phyloP scores from a whole-genome alignment of 1,284 basidiomycete genomes.

The Ceratobasidium papillatum region DNA sequence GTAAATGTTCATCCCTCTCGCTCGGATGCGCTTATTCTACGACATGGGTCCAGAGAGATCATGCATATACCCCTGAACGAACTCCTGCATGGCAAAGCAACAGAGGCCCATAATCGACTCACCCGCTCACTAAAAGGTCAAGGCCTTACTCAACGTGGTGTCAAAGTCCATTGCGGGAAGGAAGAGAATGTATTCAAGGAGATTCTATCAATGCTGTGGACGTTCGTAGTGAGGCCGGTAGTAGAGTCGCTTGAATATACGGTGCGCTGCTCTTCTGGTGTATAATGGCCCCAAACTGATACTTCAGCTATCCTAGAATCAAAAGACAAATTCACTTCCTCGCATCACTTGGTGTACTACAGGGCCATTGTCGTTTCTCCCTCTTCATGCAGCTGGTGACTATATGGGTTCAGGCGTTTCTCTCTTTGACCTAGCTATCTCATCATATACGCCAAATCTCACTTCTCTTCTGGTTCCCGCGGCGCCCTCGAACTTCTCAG shows the following conservation, averaged over 20 bases:
- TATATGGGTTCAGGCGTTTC: neutral
- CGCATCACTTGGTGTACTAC: conserved; percentile 52
- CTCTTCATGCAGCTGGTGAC: conserved; percentile 52
- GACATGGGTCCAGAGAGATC: neutral
- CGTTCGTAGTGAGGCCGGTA: conserved; percentile 28
- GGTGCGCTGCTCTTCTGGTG: neutral
- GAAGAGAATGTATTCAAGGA: neutral
- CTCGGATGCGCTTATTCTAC: conserved; percentile 41
- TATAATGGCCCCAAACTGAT: neutral
- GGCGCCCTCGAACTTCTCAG: neutral
- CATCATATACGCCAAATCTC: conserved; percentile 49
- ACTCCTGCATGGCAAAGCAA: neutral
- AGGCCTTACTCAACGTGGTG: neutral
- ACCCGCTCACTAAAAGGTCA: neutral
- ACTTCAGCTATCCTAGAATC: neutral
- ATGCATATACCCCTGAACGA: conserved; percentile 7
- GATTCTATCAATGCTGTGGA: conserved; percentile 39
- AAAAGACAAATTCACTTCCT: conserved; percentile 34
- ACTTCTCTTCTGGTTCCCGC: neutral
- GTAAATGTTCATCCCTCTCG: conserved; percentile 36
- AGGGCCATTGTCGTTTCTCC: conserved; percentile 50
- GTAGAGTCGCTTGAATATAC: neutral
- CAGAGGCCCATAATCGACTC: neutral
- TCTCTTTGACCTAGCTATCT: conserved; percentile 45
- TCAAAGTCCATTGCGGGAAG: neutral